A percentile compares a stretch with the other conserved stretches of the same genome.
phyloP scores from a whole-genome alignment of 1,284 basidiomycete species.

The Microbotryomycetes sp. region DNA sequence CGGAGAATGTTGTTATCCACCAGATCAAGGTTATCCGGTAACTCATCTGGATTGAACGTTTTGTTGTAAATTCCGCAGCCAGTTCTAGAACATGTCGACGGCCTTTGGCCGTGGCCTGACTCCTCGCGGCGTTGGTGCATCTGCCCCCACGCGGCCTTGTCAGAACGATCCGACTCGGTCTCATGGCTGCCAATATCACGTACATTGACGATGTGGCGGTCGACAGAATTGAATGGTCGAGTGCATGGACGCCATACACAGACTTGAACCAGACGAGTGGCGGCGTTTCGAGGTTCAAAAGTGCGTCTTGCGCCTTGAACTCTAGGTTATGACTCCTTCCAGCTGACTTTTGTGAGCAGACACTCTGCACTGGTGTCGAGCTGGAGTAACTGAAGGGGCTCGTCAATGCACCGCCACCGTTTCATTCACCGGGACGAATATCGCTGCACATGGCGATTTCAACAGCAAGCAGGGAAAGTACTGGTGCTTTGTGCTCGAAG shows the following conservation, averaged over 20 bases:
- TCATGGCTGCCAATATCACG: not conserved
- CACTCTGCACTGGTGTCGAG: not conserved
- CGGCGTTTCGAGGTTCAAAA: not conserved
- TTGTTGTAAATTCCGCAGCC: no score
- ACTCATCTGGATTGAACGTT: no score
- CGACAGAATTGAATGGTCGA: not conserved
- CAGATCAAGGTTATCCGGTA: no score
- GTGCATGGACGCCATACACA: not conserved
- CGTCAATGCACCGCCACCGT: not conserved
- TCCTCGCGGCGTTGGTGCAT: no score
- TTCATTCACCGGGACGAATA: not conserved
- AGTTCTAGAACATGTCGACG: no score
- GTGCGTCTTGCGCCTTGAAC: not conserved
- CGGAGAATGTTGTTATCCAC: constrained; percentile 79
- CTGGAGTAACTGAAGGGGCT: not conserved
- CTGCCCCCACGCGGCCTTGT: no score
- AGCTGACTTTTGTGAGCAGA: not conserved
- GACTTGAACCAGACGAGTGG: not conserved
- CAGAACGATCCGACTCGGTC: no score
- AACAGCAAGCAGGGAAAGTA: not conserved
- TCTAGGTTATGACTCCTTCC: not conserved
- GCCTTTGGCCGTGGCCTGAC: no score
- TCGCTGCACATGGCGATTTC: not conserved
- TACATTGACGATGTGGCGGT: not conserved
- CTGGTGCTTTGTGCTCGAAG: not conserved